Base-by-base conservation (phyloP, 1,284 basidiomycete species). In the Phaffia rhodozyma region DNA sequence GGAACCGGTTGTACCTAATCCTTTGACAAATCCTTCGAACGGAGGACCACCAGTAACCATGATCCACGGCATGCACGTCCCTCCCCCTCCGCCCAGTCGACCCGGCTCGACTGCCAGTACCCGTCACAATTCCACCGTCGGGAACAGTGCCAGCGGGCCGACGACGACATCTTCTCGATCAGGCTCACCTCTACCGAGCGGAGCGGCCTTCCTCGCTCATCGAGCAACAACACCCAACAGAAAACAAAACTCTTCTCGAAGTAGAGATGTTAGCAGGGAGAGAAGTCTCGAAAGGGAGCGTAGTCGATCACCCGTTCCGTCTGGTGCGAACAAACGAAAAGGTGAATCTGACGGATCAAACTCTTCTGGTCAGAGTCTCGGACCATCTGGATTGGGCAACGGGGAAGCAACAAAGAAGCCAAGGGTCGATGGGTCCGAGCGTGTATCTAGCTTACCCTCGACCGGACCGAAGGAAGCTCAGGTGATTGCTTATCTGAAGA, bases 181-280 rank as follows among this genome's bases (percentile, higher is more conserved):
- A 38, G 48, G 67, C 75, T 78, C 53, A 78, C 84, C 68, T 81
- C 16, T 43, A 43, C 38, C 38, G 38, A 43, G 85, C 60, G n/a
- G 68, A 30, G 85, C 87, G 75, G 84, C 84, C 1, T 71, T 88
- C 49, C 81, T 89, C n/a, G 88, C 88, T 16, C 86, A 86, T 73
- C 83, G 87, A 16, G 87, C 87, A 0, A 89, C 86, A 3, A 87
- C 86, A 66, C 86, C 86, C 9, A 86, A 86, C 69, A 78, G 61
- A 18, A 3, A 86, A 84, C 71, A 76, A 77, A 58, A 77, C 75
- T 18, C 72, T 71, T 4, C 68, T 43, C 38, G 38, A 43, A 43
- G 38, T 52, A 72, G 72, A 9, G n/a, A 52, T 18, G 62, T 67
- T 16, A 71, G 71, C 49, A 72, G 71, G 6, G 67, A 71, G 53